Conservation (phyloP, 306 rosid species). For the Citrullus amarus region DNA sequence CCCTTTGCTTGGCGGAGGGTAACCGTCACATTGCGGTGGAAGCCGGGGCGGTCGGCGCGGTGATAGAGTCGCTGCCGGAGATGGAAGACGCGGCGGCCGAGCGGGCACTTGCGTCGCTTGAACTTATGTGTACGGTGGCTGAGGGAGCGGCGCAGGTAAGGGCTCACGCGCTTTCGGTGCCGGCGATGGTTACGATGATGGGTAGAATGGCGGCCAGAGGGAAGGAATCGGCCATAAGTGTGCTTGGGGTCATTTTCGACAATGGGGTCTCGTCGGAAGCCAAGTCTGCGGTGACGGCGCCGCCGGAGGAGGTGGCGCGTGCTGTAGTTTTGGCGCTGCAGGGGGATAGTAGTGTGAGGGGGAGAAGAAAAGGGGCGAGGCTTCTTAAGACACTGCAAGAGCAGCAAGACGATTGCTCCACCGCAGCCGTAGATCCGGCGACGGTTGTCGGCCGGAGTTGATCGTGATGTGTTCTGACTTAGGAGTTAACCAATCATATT, state of each 20-base stretch:
- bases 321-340: slow-evolving; percentile 72
- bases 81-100: slow-evolving; percentile 61
- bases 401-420: background rate
- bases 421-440: background rate
- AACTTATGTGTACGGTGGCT: slow-evolving; percentile 68
- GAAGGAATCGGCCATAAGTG: slow-evolving; percentile 79
- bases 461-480: background rate
- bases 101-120: slow-evolving; percentile 71
- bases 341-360: slow-evolving; percentile 71
- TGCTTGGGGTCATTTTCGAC: slow-evolving; percentile 53
- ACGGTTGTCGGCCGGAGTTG: background rate
- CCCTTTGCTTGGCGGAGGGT: slow-evolving; percentile 62
- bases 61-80: slow-evolving; percentile 53
- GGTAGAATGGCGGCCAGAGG: slow-evolving; percentile 69
- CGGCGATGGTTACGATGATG: slow-evolving; percentile 84
- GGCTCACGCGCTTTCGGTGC: slow-evolving; percentile 77
- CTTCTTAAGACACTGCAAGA: slow-evolving; percentile 46
- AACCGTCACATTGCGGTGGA: slow-evolving; percentile 85
- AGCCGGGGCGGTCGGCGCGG: slow-evolving; percentile 56
- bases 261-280: slow-evolving; percentile 13
- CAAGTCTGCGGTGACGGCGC: slow-evolving; percentile 26
- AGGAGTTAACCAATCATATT: background rate
- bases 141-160: slow-evolving; percentile 77
- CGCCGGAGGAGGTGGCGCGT: slow-evolving; percentile 94
- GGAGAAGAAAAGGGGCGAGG: slow-evolving; percentile 64